Conservation (phyloP, 345 rosid genomes). For the Isatis tinctoria region DNA sequence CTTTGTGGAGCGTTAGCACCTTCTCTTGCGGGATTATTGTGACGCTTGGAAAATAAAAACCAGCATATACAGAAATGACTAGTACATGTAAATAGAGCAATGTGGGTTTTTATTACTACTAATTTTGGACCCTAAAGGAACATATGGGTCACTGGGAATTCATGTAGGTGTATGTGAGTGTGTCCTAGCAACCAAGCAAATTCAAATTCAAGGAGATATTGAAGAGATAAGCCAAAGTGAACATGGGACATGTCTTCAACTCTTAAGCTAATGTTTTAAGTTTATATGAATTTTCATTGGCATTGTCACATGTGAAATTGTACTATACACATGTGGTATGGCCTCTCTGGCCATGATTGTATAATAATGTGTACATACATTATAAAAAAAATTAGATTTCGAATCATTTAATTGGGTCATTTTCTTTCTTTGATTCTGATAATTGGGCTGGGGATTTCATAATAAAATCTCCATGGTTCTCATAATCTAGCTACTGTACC, state of each 20-base stretch:
- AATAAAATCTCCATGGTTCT: conserved; percentile 23
- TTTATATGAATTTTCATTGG: conserved; percentile 4
- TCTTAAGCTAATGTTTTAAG: conserved; percentile 22
- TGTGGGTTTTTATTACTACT: not conserved
- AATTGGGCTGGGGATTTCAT: conserved; percentile 12
- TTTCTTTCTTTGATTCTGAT: not conserved
- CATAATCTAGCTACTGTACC: conserved; percentile 1
- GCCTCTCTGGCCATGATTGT: conserved; percentile 36
- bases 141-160: conserved; percentile 35
- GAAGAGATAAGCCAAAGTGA: conserved; percentile 34
- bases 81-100: not conserved
- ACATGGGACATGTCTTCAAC: conserved; percentile 33
- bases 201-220: conserved; percentile 26
- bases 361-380: conserved; percentile 12
- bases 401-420: not conserved
- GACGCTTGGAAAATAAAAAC: not conserved
- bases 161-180: conserved; percentile 29
- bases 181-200: conserved; percentile 36
- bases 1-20: not conserved
- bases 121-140: conserved; percentile 1
- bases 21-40: not conserved
- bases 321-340: conserved; percentile 34
- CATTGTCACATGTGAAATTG: conserved; percentile 33
- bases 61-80: not conserved
- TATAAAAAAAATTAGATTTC: not conserved